Evolutionary conservation across 768 basidiomycete species (phyloP), one percentile per base, ranked within the genome.

Genomic region (Pisolithus orientalis): DNA sequence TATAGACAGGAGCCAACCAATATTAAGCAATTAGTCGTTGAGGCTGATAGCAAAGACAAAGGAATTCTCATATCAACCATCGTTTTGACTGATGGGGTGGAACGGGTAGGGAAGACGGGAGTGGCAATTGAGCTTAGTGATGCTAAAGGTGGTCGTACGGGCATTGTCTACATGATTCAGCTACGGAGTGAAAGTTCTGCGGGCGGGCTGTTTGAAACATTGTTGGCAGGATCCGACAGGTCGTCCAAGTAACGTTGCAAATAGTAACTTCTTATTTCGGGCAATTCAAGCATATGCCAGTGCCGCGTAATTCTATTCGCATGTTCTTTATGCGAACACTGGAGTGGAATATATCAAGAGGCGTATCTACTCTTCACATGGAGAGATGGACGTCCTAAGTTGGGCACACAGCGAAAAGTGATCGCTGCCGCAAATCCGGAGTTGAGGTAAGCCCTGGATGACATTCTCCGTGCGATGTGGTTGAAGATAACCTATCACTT

Each of bases 41-140:
- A 94, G 69, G 81, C 85, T 7, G 90, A 94, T 56, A 79, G 78
- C 60, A 87, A 81, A 64, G 79, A 83, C 51, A 85, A 84, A 60
- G 75, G 83, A 5, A 75, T 92, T 58, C 68, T 98, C 39, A 94
- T 99, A 57, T 95, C 92, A 39, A 97, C 96, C 6, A 96, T 98
- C 56, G 90, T 99, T 29, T 74, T 97, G 48, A 91, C 86, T 5
- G 94, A 97, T 66, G 96, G 94, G 7, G 95, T 98, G 27, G 96
- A 99, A 71, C 79, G 95, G 44, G 95, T 99, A n/a, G 96, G 91
- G 21, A 97, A 95, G 73, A 98, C 95, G 2, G 96, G 96, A 13
- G 87, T 99, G 39, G 96, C 96, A 43, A 86, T 99, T 56, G 95
- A 98, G 69, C 72, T 99, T 48, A 94, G 90, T 68, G 90, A 94